These are phyloP conservation scores for Cytospora paraplurivora DNA, from an alignment of 2,329 filamentous ascomycete species.

Conservation along the genomic window DNA sequence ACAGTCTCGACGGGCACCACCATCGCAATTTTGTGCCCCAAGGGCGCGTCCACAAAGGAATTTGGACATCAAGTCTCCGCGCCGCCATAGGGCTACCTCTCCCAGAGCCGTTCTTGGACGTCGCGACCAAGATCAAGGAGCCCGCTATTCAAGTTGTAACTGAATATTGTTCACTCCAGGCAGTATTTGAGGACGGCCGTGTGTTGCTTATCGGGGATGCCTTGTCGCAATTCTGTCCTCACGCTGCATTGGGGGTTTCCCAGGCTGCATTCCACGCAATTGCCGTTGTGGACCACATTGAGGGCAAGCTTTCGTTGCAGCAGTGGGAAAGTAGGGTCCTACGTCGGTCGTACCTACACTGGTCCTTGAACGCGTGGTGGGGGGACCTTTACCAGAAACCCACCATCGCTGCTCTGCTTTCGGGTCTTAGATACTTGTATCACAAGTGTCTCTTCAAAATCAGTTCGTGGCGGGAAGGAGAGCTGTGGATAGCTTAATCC, in stretches of 20 bases:
- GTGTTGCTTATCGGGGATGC: not conserved
- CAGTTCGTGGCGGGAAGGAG: not conserved
- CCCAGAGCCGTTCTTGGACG: not conserved
- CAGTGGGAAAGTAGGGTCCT: not conserved
- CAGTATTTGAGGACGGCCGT: not conserved
- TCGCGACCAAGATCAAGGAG: not conserved
- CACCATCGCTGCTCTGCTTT: not conserved
- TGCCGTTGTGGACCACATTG: not conserved
- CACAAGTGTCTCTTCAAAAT: not conserved
- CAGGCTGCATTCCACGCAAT: not conserved
- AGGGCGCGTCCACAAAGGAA: not conserved
- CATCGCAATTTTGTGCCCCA: not conserved
- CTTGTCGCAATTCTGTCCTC: not conserved
- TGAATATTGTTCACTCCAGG: not conserved
- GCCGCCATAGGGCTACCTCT: not conserved
- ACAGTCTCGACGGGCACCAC: not conserved
- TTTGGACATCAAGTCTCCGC: not conserved
- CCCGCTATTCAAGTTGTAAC: not conserved
- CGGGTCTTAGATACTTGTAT: not conserved
- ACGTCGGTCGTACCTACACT: not conserved
- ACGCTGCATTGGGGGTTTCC: not conserved
- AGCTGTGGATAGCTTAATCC: constrained; percentile 32
- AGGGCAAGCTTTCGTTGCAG: not conserved
- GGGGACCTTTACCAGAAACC: not conserved
- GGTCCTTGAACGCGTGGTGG: not conserved